Base-by-base conservation (phyloP, 1,284 basidiomycete species). In the Apiotrichum porosum region DNA sequence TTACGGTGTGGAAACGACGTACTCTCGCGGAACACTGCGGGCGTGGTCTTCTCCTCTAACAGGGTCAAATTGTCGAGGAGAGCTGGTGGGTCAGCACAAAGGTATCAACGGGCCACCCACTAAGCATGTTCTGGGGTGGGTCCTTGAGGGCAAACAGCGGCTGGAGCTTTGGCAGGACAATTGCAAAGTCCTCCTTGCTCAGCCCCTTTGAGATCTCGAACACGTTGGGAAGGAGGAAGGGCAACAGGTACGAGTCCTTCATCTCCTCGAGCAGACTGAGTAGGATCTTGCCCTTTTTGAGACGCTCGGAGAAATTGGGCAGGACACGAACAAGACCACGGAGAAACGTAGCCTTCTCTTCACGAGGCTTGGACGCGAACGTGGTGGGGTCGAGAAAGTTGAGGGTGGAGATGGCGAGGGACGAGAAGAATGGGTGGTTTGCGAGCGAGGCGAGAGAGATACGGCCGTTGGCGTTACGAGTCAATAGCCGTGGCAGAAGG, bases 201-300 rank as follows among this genome's bases (percentile, higher is more conserved):
- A 97, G 77, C 23, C 83, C 80, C 54, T 81, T 83, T 10, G 88
- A 83, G 52, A 99, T 98, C 48, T 82, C 80, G 65, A 97, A 95
- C n/a, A 97, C 86, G 69, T 97, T 97, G 1, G 94, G 94, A n/a
- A 99, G 77, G 52, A 99, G 88, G 69, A 95, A 95, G 2, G 95
- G 94, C 41, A 99, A 74, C 2, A 97, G 79, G 60, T 89, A 83
- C 3, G 80, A 82, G 65, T 95, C 90, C 79, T 92, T 95, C 89
- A 94, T 93, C 86, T 90, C 92, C 76, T 95, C 93, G 9, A 97
- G 74, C n/a, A 97, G 77, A 21, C 87, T 85, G 2, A 94, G 92
- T n/a, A 98, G 75, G 44, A 98, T 87, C 70, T 98, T 98, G 38
- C 92, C 81, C 49, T 81, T 85, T 47, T 85, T 81, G 44, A 97